phyloP scores from a whole-genome alignment of 169 alveolate species.

The Plasmodium falciparum region DNA sequence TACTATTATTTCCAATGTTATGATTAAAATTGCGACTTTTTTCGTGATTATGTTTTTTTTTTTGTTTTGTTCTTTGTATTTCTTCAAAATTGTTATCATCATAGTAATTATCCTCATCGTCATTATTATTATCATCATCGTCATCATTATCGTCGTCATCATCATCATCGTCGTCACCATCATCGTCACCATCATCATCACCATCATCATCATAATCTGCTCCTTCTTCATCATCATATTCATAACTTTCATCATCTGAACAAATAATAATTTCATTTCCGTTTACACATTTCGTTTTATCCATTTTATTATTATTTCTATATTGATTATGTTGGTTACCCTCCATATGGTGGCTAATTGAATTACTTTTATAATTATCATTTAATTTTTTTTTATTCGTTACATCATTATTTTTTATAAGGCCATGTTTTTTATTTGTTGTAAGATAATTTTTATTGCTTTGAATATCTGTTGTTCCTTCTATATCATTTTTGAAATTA shows the following conservation, averaged over 20 bases:
- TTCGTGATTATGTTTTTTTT: conserved; percentile 13
- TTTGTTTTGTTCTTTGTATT: background rate
- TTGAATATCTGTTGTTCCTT: background rate
- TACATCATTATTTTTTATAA: conserved; percentile 7
- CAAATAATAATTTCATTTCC: conserved; percentile 30
- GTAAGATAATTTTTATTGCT: background rate
- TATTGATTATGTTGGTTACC: background rate
- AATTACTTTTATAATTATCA: conserved; percentile 11
- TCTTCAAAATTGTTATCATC: too few relatives aligned
- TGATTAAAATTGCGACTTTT: conserved; percentile 25
- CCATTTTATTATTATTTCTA: conserved; percentile 11
- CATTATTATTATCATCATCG: too few relatives aligned
- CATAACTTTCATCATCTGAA: conserved; percentile 29
- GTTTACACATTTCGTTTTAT: conserved; percentile 12
- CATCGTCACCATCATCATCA: too few relatives aligned
- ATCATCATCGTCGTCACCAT: too few relatives aligned
- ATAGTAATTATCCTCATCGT: too few relatives aligned
- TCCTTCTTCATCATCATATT: background rate
- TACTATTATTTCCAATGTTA: conserved; percentile 15
- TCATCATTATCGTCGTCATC: too few relatives aligned
- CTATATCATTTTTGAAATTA: background rate
- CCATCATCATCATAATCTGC: too few relatives aligned
- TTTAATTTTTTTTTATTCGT: conserved; percentile 8
- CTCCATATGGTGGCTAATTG: too few relatives aligned
- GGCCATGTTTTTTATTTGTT: conserved; percentile 19